These are phyloP conservation scores for Saitozyma sp. DNA, from an alignment of 768 basidiomycete species.

Conservation along the genomic window DNA sequence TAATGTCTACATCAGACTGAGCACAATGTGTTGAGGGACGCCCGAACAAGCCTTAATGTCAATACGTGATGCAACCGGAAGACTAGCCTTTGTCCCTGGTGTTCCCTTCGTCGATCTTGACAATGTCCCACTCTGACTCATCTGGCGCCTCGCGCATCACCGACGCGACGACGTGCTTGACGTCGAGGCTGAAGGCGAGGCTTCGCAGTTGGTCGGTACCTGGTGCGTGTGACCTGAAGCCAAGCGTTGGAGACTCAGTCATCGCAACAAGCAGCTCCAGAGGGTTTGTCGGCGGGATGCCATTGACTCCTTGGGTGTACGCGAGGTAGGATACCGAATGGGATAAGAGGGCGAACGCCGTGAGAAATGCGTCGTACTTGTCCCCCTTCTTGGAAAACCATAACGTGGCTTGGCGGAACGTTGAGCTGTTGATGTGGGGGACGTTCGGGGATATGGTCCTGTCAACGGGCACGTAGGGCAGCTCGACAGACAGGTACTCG, in stretches of 20 bases:
- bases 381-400: slow-evolving; percentile 18
- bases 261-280: slow-evolving; percentile 22
- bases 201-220: slow-evolving; percentile 17
- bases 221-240: slow-evolving; percentile 31
- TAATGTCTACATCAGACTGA: not conserved
- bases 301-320: slow-evolving; percentile 38
- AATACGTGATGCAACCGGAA: not conserved
- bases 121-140: slow-evolving; percentile 31
- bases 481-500: slow-evolving; percentile 38
- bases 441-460: slow-evolving; percentile 27
- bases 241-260: slow-evolving; percentile 20
- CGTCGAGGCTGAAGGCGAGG: slow-evolving; percentile 43
- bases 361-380: slow-evolving; percentile 19
- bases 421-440: slow-evolving; percentile 35
- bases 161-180: slow-evolving; percentile 31
- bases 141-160: slow-evolving; percentile 21
- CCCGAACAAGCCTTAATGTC: no score
- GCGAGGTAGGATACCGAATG: slow-evolving; percentile 43
- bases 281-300: slow-evolving; percentile 29
- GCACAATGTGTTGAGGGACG: not conserved
- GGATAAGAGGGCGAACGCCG: slow-evolving; percentile 30
- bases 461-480: slow-evolving; percentile 35
- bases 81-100: slow-evolving; percentile 2
- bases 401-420: slow-evolving; percentile 33
- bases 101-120: slow-evolving; percentile 11